Conservation (phyloP, 2,329 filamentous ascomycete genomes). For the Venturia effusa region DNA sequence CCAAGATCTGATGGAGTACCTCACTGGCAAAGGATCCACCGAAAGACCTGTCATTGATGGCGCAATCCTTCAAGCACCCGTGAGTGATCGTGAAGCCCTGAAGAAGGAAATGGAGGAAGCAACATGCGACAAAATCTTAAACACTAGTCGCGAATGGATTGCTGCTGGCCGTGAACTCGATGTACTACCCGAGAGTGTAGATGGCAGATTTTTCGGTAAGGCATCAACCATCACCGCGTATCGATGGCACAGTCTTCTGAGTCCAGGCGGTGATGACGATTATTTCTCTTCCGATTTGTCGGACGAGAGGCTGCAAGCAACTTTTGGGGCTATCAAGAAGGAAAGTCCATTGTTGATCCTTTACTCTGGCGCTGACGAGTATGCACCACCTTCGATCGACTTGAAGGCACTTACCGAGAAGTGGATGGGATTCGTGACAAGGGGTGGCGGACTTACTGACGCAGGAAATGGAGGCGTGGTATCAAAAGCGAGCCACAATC, state of each 20-base stretch:
- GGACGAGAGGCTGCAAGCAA: slow-evolving; percentile 43
- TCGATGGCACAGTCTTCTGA: slow-evolving; percentile 48
- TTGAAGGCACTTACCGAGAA: slow-evolving; percentile 44
- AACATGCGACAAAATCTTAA: slow-evolving; percentile 28
- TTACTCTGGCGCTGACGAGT: slow-evolving; percentile 56
- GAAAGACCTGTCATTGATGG: slow-evolving; percentile 51
- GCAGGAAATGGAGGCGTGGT: slow-evolving; percentile 35
- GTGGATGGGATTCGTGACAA: slow-evolving; percentile 41
- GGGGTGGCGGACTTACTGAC: slow-evolving; percentile 37
- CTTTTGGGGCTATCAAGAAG: slow-evolving; percentile 53
- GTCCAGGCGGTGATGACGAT: slow-evolving; percentile 63
- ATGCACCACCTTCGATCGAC: slow-evolving; percentile 47
- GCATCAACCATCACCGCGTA: slow-evolving; percentile 38
- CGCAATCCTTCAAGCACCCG: slow-evolving; percentile 68
- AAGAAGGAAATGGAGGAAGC: slow-evolving; percentile 34
- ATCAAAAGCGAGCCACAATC: slow-evolving; percentile 39
- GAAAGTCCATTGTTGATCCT: slow-evolving; percentile 50
- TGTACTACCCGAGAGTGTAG: slow-evolving; percentile 37
- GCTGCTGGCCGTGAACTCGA: slow-evolving; percentile 43
- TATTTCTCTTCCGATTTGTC: slow-evolving; percentile 75
- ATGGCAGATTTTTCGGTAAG: slow-evolving; percentile 20
- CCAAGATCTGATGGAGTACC: slow-evolving; percentile 57
- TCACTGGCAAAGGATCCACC: slow-evolving; percentile 16
- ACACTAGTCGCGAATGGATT: slow-evolving; percentile 45
- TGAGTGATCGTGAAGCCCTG: slow-evolving; percentile 64